Base-by-base conservation (phyloP, 2,329 filamentous ascomycete genomes). In the Ceratocystis eucalypticola region DNA sequence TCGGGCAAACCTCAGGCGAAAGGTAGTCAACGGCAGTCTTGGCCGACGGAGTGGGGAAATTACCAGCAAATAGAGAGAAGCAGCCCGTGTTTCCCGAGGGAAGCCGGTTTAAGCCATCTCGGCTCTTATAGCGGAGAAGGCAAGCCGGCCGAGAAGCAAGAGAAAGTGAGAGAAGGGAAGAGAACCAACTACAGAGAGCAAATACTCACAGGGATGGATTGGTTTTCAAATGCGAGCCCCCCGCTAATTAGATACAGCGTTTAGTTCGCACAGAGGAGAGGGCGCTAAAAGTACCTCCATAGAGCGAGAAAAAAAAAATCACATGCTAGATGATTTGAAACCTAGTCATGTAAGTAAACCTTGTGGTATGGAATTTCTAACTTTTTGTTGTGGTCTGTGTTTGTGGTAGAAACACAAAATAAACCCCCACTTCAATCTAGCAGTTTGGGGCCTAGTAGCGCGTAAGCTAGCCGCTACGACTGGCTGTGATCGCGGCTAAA, bases 1-100 rank as follows among this genome's bases (percentile, higher is more conserved):
- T 59, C 55, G 55, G 55, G n/a, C 55, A 59, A 37, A 59, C 55
- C 33, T 59, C 55, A 59, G 55, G 15, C 55, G 37, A 41, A 41
- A 41, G 37, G 12, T 41, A 15, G 37, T 41, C 3, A 37, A 30
- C 55, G 55, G 28, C 20, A 37, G 28, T 22, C 28, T 59, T 59
- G 20, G 28, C 55, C 55, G 28, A 33, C n/a, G 55, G 17, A 15
- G 37, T 41, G 10, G 37, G 37, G 10, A 4, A 41, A 41, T 12
- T 41, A 41, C 37, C 37, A 41, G 55, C 17, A 17, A 15, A 33
- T 28, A n/a, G 15, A 59, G 17, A 7, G n/a, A 30, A 17, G 17
- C 12, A 37, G 37, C 1, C 55, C 55, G 55, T 33, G 25, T 59
- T 59, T 59, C 55, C 55, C 55, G 55, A 59, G 55, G 55, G 55